These are phyloP conservation scores for Calonectria naviculata DNA, from an alignment of 2,329 filamentous ascomycete genomes.

Conservation along the genomic window DNA sequence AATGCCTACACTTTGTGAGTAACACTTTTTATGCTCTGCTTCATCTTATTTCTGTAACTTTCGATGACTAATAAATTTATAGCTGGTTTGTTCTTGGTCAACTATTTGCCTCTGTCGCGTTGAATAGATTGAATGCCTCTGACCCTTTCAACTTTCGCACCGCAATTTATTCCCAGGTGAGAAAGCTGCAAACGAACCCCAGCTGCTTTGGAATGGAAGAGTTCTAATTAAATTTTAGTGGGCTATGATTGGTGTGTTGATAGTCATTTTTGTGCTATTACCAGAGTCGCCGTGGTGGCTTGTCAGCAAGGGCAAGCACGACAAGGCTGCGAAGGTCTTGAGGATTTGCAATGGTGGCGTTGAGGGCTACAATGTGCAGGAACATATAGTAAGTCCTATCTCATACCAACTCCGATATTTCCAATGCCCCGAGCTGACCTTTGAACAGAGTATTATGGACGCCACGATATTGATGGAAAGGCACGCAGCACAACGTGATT, in stretches of 20 bases:
- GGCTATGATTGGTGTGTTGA: slow-evolving; percentile 21
- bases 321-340: slow-evolving; percentile 21
- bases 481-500: slow-evolving; percentile 14
- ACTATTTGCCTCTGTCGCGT: slow-evolving; percentile 26
- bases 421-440: background rate
- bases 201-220: no score
- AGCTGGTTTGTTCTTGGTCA: slow-evolving; percentile 30
- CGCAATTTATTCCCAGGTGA: slow-evolving; percentile 27
- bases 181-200: no score
- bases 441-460: slow-evolving; percentile 18
- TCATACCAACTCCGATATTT: accelerated
- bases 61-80: no score
- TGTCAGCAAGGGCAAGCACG: slow-evolving; percentile 18
- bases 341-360: slow-evolving; percentile 16
- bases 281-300: slow-evolving; percentile 30
- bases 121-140: slow-evolving; percentile 22
- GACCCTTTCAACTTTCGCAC: slow-evolving; percentile 23
- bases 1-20: slow-evolving; percentile 28
- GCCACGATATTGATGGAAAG: slow-evolving; percentile 23
- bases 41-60: background rate
- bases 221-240: background rate
- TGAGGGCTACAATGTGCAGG: slow-evolving; percentile 23
- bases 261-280: slow-evolving; percentile 21
- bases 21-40: no score
- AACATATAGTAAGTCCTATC: slow-evolving; percentile 19